Base-by-base conservation (phyloP, 23 red algal species). In the Gracilaria domingensis region DNA sequence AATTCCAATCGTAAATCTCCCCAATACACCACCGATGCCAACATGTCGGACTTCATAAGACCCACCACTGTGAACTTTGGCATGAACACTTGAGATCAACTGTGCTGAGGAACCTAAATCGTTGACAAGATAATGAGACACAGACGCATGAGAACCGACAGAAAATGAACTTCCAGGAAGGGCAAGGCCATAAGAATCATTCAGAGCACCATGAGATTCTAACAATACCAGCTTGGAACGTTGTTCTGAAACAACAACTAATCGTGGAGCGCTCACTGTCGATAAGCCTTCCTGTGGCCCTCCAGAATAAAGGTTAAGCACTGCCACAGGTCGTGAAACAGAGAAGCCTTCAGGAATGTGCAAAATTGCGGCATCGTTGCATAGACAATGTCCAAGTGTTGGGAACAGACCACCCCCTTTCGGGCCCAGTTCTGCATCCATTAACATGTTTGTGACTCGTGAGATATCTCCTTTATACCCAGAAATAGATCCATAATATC, bases 121-220 rank as follows among this genome's bases (percentile, higher is more conserved):
- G 61, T 94, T 91, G 34, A 89, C 66, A 29, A 94, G 30, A 61
- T 84, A 93, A 51, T 97, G 89, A 47, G 60, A 28, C 13, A 97
- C 88, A 1, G 60, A 55, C 9, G 95, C 85, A 66, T 81, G 71
- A 6, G 90, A 56, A 47, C 58, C 75, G n/a, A 94, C 81, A 84
- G 14, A 38, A 25, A 94, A 13, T 0, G 89, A 56, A 23, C 71
- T 91, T 42, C 55, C 58, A 12, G 48, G 32, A 4, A 93, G 51
- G 9, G 70, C 51, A 17, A 90, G 81, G 44, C 72, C 74, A 42
- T 87, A 89, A 40, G 88, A 89, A 57, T 81, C 67, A 44, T 72
- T 53, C 61, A 74, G 24, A 47, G 87, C 74, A 28, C 75, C 70
- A 57, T 96, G 82, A 21, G 82, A 86, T 75, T 96, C 87, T 23